Evolutionary conservation across 805 yeast genomes (phyloP).

Genomic region (Schizosaccharomyces osmophilus): DNA sequence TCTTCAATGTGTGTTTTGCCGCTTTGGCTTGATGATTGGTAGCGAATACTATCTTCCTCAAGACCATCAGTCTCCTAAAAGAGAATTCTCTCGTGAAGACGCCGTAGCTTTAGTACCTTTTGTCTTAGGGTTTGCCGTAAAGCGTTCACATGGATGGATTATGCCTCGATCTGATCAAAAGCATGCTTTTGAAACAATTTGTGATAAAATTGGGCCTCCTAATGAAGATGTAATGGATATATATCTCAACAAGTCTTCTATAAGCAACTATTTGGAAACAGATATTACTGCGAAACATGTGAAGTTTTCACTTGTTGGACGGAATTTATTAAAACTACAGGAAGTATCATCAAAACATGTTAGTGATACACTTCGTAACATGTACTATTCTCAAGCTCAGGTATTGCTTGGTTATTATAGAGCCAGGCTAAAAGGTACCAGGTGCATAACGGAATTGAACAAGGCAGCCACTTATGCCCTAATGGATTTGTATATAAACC

Average conservation of each 20-base stretch:
- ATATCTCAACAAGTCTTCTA: slow-evolving; percentile 18
- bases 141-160: slow-evolving; percentile 28
- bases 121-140: slow-evolving; percentile 30
- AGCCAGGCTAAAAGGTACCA: slow-evolving; percentile 40
- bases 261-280: slow-evolving; percentile 22
- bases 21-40: slow-evolving; percentile 41
- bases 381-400: slow-evolving; percentile 33
- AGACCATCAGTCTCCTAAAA: slow-evolving; percentile 33
- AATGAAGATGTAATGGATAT: slow-evolving; percentile 10
- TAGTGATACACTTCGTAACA: neutral
- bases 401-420: slow-evolving; percentile 43
- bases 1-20: slow-evolving; percentile 55
- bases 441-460: slow-evolving; percentile 60
- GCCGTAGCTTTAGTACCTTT: slow-evolving; percentile 21
- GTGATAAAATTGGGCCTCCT: slow-evolving; percentile 50
- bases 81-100: slow-evolving; percentile 19
- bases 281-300: slow-evolving; percentile 3
- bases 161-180: slow-evolving; percentile 48
- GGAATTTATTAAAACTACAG: slow-evolving; percentile 15
- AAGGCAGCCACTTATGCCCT: slow-evolving; percentile 40
- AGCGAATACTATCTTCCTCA: slow-evolving; percentile 32
- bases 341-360: slow-evolving; percentile 10
- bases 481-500: slow-evolving; percentile 15
- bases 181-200: slow-evolving; percentile 41
- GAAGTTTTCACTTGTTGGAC: slow-evolving; percentile 4